These are phyloP conservation scores for Nematocida sp. DNA, from an alignment of 371 early-diverging fungal genomes.

Conservation along the genomic window DNA sequence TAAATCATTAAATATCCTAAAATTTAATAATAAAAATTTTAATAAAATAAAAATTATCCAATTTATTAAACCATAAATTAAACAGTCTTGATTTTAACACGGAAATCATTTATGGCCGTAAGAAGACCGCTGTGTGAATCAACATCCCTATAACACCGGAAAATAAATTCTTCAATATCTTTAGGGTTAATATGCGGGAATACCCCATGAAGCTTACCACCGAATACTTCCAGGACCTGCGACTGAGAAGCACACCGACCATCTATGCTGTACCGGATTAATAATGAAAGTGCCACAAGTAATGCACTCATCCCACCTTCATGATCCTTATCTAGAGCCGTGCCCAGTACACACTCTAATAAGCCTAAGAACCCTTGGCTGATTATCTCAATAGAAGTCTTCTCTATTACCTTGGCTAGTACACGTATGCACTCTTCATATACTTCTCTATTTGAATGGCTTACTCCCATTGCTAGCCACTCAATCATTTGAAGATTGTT, in stretches of 20 bases:
- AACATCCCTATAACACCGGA: conserved; percentile 12
- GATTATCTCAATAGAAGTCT: conserved; percentile 12
- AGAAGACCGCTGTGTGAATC: conserved; percentile 38
- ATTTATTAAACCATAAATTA: not conserved
- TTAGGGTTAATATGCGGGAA: conserved; percentile 38
- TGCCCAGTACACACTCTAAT: conserved; percentile 51
- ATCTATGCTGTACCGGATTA: conserved; percentile 42
- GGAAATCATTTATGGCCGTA: conserved; percentile 43
- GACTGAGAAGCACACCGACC: conserved; percentile 31
- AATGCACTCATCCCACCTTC: conserved; percentile 40
- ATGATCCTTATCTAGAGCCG: conserved; percentile 53
- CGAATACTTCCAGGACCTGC: conserved; percentile 35
- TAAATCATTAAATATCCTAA: too few species aligned
- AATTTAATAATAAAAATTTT: too few species aligned
- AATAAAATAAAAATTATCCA: too few species aligned
- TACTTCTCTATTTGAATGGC: conserved; percentile 45
- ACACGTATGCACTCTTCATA: conserved; percentile 41
- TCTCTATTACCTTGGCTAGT: conserved; percentile 16
- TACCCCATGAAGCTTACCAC: conserved; percentile 29
- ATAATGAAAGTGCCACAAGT: conserved; percentile 2
- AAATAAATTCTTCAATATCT: conserved; percentile 48
- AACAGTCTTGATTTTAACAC: conserved; percentile 44
- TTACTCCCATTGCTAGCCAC: conserved; percentile 48
- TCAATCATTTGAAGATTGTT: conserved; percentile 13
- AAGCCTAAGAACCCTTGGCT: conserved; percentile 21